Conservation (phyloP, 257 asterid genomes). For the Nicotiana tomentosiformis region DNA sequence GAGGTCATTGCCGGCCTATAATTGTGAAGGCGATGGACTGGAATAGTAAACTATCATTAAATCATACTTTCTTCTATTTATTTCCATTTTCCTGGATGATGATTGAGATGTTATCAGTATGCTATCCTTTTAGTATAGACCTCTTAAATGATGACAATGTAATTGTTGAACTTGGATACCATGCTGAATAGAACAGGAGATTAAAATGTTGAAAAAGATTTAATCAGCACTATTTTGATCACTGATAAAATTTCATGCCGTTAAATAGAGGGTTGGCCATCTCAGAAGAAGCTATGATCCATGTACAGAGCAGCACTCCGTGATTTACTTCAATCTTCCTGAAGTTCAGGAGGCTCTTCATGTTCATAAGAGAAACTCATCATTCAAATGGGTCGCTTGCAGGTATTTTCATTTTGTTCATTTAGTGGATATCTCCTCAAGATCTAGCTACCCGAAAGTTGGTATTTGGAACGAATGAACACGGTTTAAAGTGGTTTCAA, state of each 20-base stretch:
- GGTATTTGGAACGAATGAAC: neutral
- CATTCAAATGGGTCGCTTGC: constrained; percentile 73
- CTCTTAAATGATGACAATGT: neutral
- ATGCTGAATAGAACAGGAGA: neutral
- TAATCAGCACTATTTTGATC: neutral
- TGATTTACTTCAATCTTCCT: constrained; percentile 78
- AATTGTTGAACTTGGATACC: neutral
- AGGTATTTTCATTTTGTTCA: constrained; percentile 36
- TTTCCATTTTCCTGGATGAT: neutral
- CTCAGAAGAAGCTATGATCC: constrained; percentile 80
- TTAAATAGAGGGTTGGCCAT: constrained; percentile 43
- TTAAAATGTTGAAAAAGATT: constrained; percentile 3
- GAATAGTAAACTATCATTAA: too few relatives aligned
- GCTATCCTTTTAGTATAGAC: neutral
- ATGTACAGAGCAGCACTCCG: constrained; percentile 83
- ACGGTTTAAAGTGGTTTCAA: too few relatives aligned
- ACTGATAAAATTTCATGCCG: constrained; percentile 22
- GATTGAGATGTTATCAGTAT: neutral
- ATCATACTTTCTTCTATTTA: neutral
- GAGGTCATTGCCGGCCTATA: too few relatives aligned
- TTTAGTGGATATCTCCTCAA: neutral
- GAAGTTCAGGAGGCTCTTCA: constrained; percentile 95
- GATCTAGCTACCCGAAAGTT: neutral
- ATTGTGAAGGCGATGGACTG: too few relatives aligned
- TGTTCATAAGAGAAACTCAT: constrained; percentile 40